A percentile compares a stretch with the other conserved stretches of the same genome.
Evolutionary conservation across 495 filamentous ascomycete species (phyloP).

Genomic region (Lichenothelia convexa): DNA sequence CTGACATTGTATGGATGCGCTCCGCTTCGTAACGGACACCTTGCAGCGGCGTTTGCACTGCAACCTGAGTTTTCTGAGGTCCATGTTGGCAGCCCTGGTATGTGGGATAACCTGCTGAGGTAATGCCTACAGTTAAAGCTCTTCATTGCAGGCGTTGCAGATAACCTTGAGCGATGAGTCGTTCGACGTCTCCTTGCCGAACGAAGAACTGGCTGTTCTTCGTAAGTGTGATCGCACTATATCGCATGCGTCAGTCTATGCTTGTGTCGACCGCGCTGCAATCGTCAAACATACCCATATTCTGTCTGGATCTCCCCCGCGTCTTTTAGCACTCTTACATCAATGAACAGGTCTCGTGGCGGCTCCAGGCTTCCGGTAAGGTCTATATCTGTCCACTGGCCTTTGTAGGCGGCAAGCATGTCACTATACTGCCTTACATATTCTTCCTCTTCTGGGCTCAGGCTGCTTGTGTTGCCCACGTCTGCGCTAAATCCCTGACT

Average conservation of each 20-base stretch:
- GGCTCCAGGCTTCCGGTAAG: slow-evolving; percentile 89
- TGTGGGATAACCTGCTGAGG: no score
- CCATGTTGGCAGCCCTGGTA: no score
- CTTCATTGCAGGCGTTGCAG: slow-evolving; percentile 73
- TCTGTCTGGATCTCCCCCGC: slow-evolving; percentile 98
- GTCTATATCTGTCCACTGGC: slow-evolving; percentile 97
- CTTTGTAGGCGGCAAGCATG: slow-evolving; percentile 87
- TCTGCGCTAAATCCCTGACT: slow-evolving; percentile 12
- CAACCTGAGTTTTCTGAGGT: no score
- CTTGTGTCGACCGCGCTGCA: background rate
- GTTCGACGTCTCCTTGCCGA: slow-evolving; percentile 87
- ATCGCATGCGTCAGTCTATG: background rate
- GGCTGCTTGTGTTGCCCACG: slow-evolving; percentile 43
- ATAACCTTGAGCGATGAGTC: slow-evolving; percentile 92
- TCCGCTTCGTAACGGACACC: no score
- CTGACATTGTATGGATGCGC: no score
- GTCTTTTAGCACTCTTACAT: slow-evolving; percentile 91
- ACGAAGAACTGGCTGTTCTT: slow-evolving; percentile 98
- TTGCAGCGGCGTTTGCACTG: no score
- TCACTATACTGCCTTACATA: slow-evolving; percentile 85
- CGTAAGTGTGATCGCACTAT: slow-evolving; percentile 80
- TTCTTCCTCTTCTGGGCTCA: slow-evolving; percentile 96
- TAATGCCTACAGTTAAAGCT: no score
- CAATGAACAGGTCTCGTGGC: slow-evolving; percentile 88
- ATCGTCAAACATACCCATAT: slow-evolving; percentile 73